Conservation (phyloP, 2,329 filamentous ascomycete genomes). For the Penicillium sp. region DNA sequence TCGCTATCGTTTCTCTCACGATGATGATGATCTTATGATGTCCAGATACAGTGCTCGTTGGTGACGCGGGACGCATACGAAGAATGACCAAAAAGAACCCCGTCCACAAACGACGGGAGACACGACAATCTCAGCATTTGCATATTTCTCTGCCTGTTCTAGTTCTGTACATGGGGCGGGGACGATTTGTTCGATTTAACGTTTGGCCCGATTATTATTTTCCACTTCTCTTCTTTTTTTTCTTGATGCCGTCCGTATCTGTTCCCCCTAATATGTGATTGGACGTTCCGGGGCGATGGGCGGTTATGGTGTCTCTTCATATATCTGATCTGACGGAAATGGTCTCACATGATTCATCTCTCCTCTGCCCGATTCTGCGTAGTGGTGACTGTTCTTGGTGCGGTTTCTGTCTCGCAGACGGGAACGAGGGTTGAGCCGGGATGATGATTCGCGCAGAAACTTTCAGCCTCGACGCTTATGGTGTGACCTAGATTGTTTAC, state of each 20-base stretch:
- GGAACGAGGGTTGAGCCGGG: not conserved
- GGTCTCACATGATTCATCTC: not conserved
- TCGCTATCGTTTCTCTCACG: conserved; percentile 12
- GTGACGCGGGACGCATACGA: conserved; percentile 40
- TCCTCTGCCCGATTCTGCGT: not conserved
- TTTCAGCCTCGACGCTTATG: not conserved
- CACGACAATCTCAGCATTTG: conserved; percentile 45
- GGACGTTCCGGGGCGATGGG: conserved; percentile 2
- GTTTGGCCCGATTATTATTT: conserved; percentile 22
- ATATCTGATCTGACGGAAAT: not conserved
- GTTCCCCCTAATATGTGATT: not conserved
- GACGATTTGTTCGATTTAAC: conserved; percentile 36
- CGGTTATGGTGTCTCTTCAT: not conserved
- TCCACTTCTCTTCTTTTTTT: conserved; percentile 16
- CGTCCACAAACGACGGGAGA: conserved; percentile 35
- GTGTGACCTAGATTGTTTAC: not conserved
- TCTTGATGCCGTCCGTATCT: conserved; percentile 2
- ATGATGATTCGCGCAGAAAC: not conserved
- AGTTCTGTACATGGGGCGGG: conserved; percentile 37
- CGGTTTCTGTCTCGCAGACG: not conserved
- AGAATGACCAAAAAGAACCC: conserved; percentile 43
- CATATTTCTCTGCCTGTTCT: conserved; percentile 38
- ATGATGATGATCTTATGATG: conserved; percentile 5
- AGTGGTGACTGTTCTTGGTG: not conserved
- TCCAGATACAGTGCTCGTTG: conserved; percentile 19